These are phyloP conservation scores for Solanum infundibuliforme DNA, from an alignment of 257 asterid species.

Conservation along the genomic window DNA sequence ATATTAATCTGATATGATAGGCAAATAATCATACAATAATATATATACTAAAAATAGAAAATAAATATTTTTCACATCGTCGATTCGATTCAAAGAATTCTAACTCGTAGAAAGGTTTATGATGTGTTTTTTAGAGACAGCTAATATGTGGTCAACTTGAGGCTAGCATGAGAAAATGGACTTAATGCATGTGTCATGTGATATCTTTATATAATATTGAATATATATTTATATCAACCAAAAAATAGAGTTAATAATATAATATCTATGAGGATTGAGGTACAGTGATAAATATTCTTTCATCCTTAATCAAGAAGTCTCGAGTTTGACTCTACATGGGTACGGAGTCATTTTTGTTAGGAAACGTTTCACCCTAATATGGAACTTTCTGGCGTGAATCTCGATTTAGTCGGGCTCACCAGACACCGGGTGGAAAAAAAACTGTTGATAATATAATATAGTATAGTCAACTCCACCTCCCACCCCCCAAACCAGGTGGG, in stretches of 20 bases:
- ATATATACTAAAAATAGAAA: background rate
- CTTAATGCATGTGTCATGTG: background rate
- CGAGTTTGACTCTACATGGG: fast-evolving
- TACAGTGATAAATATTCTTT: too few relatives aligned
- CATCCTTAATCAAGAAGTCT: fast-evolving
- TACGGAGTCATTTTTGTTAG: too few relatives aligned
- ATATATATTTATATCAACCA: background rate
- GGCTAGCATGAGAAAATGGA: background rate
- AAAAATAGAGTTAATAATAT: background rate
- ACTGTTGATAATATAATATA: background rate
- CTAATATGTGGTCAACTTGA: background rate
- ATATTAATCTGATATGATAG: too few relatives aligned
- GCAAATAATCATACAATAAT: background rate
- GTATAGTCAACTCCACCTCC: background rate
- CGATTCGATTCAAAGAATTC: background rate
- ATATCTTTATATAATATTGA: background rate
- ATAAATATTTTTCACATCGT: background rate
- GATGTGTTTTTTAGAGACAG: background rate
- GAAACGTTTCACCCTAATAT: fast-evolving
- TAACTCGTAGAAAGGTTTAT: background rate
- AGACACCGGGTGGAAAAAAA: too few relatives aligned
- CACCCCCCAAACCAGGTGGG: background rate
- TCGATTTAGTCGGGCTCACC: too few relatives aligned
- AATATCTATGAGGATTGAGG: too few relatives aligned
- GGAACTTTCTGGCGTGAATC: fast-evolving